Base-by-base conservation (phyloP, 2,329 filamentous ascomycete genomes). In the Neospermospora avenae region DNA sequence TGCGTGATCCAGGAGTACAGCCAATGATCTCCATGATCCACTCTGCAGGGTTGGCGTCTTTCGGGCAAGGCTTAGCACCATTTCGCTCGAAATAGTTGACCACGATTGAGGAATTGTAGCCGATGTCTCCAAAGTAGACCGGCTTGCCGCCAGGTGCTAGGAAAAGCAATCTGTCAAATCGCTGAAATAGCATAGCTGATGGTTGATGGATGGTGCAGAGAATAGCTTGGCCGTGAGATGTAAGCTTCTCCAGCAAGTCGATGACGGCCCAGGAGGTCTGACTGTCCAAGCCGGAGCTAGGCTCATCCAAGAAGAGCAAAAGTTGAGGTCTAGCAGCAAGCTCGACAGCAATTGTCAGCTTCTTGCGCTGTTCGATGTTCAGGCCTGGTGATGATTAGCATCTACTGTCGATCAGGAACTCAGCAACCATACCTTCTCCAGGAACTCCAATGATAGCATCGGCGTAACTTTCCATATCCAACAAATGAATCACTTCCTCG, bases 161-260 rank as follows among this genome's bases (percentile, higher is more conserved):
- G 77, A 93, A 90, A 44, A 93, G 80, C 10, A 93, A 82, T 59
- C 88, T 83, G 69, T 93, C 89, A 73, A 95, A 97, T 60, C 90
- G 87, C 74, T 96, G 90, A 79, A 97, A 96, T 57, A 97, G 81
- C 82, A 96, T 91, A 35, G 92, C 91, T 10, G 90, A 96, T 13
- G 93, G 93, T 74, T 97, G 93, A 73, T 97, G 93, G 62, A 97
- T 96, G 8, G 93, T 96, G 77, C 92, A 96, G 14, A 97, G 85
- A 74, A 97, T 90, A 53, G 93, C 92, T 73, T 95, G 91, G 16
- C 93, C 93, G 65, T 86, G 88, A 74, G 92, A 88, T 68, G 90
- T 91, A 44, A 96, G 81, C 75, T 95, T 96, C 76, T 93, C 87
- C 35, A 97, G 82, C n/a, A 96, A 83, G 73, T 91, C 87, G 45